phyloP scores from a whole-genome alignment of 352 stramenopile species.

The Pythium aquatile region DNA sequence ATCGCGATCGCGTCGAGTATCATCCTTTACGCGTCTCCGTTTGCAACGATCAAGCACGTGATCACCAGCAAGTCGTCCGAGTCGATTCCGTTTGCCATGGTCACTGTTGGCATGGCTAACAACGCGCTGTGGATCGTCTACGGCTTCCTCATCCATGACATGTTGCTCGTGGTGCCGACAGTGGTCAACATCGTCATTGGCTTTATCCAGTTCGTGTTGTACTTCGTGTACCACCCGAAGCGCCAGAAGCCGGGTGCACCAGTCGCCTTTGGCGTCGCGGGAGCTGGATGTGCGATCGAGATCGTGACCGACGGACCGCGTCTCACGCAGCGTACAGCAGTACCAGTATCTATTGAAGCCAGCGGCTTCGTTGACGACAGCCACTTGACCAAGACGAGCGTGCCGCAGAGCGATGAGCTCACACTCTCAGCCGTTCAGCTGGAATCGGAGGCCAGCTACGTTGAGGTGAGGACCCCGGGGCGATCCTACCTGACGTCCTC shows the following conservation, averaged over 20 bases:
- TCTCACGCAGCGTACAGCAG: constrained; percentile 7
- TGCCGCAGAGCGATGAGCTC: constrained; percentile 2
- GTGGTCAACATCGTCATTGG: constrained; percentile 50
- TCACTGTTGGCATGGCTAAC: constrained; percentile 59
- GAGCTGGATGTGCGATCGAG: constrained; percentile 16
- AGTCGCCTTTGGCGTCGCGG: constrained; percentile 16
- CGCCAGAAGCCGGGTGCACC: constrained; percentile 14
- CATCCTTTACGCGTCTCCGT: constrained; percentile 61
- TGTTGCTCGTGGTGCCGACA: constrained; percentile 57
- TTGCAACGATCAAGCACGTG: constrained; percentile 55
- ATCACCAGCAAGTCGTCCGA: constrained; percentile 48
- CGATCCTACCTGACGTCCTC: constrained; percentile 9
- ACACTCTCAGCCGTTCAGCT: constrained; percentile 17
- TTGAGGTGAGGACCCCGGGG: constrained; percentile 13
- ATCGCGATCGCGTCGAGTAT: constrained; percentile 56
- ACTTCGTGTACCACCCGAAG: constrained; percentile 48
- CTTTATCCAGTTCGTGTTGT: constrained; percentile 54
- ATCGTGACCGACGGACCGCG: constrained; percentile 28
- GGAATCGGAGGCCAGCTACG: constrained; percentile 16
- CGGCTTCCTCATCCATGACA: constrained; percentile 45
- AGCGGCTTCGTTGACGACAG: neutral
- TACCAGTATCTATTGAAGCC: constrained; percentile 1
- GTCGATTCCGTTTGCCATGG: constrained; percentile 66
- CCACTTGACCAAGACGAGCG: neutral
- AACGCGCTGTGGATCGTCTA: constrained; percentile 79